Conservation (phyloP, 495 filamentous ascomycete species). For the Echria macrotheca region DNA sequence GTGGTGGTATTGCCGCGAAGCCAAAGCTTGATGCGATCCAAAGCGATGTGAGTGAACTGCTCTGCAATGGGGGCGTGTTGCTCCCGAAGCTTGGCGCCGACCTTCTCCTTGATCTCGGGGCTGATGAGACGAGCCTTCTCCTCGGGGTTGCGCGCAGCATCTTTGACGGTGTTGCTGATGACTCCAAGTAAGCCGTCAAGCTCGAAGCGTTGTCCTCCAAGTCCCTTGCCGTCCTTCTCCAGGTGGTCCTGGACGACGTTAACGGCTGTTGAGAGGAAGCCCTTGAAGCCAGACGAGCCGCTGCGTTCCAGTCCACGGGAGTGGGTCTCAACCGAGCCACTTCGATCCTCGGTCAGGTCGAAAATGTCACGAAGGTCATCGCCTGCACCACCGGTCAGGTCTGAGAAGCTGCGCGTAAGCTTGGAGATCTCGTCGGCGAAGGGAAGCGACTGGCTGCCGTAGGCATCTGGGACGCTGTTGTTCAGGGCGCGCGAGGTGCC, state of each 20-base stretch:
- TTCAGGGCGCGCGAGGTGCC: slow-evolving; percentile 16
- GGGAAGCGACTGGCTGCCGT: slow-evolving; percentile 27
- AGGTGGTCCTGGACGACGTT: slow-evolving; percentile 27
- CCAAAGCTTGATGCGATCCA: slow-evolving; percentile 33
- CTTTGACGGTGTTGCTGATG: slow-evolving; percentile 29
- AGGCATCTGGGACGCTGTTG: slow-evolving; percentile 22
- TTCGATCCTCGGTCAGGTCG: slow-evolving; percentile 22
- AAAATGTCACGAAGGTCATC: slow-evolving; percentile 33
- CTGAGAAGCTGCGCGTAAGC: slow-evolving; percentile 25
- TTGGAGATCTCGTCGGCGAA: slow-evolving; percentile 33
- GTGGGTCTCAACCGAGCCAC: not conserved
- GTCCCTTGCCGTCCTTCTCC: slow-evolving; percentile 13
- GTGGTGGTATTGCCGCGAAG: slow-evolving; percentile 30
- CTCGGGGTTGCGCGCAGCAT: slow-evolving; percentile 28
- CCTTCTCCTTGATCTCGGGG: slow-evolving; percentile 31
- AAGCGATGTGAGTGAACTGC: slow-evolving; percentile 31
- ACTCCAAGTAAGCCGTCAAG: slow-evolving; percentile 30
- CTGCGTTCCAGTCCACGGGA: slow-evolving; percentile 9
- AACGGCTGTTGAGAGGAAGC: slow-evolving; percentile 28
- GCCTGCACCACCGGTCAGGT: slow-evolving; percentile 22
- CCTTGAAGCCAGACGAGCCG: slow-evolving; percentile 12
- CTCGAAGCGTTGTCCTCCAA: slow-evolving; percentile 21
- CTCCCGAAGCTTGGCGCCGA: slow-evolving; percentile 23
- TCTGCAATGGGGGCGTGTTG: slow-evolving; percentile 30
- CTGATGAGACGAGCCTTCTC: slow-evolving; percentile 31